These are phyloP conservation scores for Arthromyces matolae DNA, from an alignment of 768 basidiomycete genomes.

Conservation along the genomic window DNA sequence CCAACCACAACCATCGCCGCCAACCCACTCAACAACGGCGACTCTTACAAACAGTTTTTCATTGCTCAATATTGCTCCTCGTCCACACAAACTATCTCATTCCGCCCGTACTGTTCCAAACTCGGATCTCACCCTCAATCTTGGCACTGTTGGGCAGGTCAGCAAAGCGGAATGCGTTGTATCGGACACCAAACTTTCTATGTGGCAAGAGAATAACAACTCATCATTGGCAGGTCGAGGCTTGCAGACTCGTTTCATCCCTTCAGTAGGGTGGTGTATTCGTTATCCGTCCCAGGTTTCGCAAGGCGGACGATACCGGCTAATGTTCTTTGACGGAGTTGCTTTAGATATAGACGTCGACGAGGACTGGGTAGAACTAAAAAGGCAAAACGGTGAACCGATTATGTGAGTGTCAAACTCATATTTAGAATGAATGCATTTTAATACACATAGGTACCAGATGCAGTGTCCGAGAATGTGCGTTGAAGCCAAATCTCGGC, in stretches of 20 bases:
- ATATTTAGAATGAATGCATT: neutral
- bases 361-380: constrained; percentile 38
- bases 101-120: neutral
- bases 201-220: constrained; percentile 17
- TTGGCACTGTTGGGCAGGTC: no score
- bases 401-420: constrained; percentile 24
- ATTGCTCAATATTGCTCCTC: constrained; percentile 10
- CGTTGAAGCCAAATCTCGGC: constrained; percentile 27
- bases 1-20: no score
- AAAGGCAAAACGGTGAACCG: constrained; percentile 22
- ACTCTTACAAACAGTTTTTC: constrained; percentile 9
- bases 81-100: constrained; percentile 11
- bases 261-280: constrained; percentile 41
- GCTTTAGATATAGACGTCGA: constrained; percentile 40
- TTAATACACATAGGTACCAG: constrained; percentile 17
- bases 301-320: constrained; percentile 39
- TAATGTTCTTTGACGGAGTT: constrained; percentile 42
- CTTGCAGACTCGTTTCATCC: constrained; percentile 36
- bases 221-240: constrained; percentile 7
- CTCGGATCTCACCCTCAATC: neutral
- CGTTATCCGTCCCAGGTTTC: constrained; percentile 33
- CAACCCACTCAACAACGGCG: neutral
- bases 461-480: constrained; percentile 31
- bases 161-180: neutral
- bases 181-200: constrained; percentile 4